These are phyloP conservation scores for Xylaria sp. DNA, from an alignment of 2,329 filamentous ascomycete species.

Conservation along the genomic window DNA sequence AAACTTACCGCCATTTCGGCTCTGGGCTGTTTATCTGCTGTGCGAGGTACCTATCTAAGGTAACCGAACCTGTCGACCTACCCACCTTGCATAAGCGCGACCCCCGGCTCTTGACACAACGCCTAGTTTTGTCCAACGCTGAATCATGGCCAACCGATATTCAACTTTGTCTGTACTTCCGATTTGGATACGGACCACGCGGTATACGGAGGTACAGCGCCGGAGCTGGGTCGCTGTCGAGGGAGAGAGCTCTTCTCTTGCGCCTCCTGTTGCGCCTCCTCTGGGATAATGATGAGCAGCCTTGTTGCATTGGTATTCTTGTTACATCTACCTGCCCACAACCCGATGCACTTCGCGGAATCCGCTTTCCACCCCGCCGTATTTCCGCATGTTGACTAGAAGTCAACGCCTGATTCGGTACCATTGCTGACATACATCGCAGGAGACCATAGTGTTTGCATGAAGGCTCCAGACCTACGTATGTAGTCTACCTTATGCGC, in stretches of 20 bases:
- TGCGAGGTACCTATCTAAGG: slow-evolving; percentile 17
- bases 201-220: slow-evolving; percentile 20
- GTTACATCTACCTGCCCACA: neutral
- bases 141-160: slow-evolving; percentile 19
- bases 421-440: slow-evolving; percentile 37
- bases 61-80: slow-evolving; percentile 32
- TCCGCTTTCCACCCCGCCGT: slow-evolving; percentile 15
- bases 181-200: slow-evolving; percentile 12
- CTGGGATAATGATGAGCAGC: neutral
- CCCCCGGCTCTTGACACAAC: slow-evolving; percentile 32
- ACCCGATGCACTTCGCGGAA: slow-evolving; percentile 6
- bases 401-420: slow-evolving; percentile 30
- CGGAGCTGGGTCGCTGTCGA: slow-evolving; percentile 28
- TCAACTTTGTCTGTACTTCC: slow-evolving; percentile 3
- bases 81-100: slow-evolving; percentile 37
- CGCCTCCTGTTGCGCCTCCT: neutral
- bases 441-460: slow-evolving; percentile 30
- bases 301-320: neutral
- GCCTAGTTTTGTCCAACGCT: slow-evolving; percentile 26
- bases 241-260: slow-evolving; percentile 2
- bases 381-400: slow-evolving; percentile 24
- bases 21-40: slow-evolving; percentile 10
- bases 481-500: slow-evolving; percentile 14
- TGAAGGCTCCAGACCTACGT: slow-evolving; percentile 24
- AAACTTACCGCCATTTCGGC: slow-evolving; percentile 35